phyloP scores from a whole-genome alignment of 768 basidiomycete species.

The Jaapia argillacea region DNA sequence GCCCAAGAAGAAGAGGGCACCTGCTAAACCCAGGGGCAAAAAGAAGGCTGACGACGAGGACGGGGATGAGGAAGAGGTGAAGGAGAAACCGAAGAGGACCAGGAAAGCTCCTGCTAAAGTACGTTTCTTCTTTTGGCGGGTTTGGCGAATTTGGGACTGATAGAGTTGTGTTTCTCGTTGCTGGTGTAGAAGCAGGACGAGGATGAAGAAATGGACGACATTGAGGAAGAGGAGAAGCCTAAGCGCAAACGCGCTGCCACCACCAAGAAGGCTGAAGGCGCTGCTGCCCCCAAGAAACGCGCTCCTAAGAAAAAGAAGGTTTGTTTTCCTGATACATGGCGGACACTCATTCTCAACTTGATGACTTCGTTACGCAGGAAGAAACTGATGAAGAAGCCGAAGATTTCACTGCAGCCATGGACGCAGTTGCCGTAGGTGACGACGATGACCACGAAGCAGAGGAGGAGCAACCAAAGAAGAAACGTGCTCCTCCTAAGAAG shows the following conservation, averaged over 20 bases:
- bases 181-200: slow-evolving; percentile 8
- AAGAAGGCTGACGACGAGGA: slow-evolving; percentile 16
- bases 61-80: slow-evolving; percentile 19
- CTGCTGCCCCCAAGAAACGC: slow-evolving; percentile 10
- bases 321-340: not conserved
- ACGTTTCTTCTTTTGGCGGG: not conserved
- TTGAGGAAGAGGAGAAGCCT: slow-evolving; percentile 22
- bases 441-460: slow-evolving; percentile 18
- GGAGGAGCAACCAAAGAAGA: slow-evolving; percentile 39
- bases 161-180: slow-evolving; percentile 3
- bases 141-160: not conserved
- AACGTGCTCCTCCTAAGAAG: slow-evolving; percentile 28
- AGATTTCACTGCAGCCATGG: not conserved
- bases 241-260: slow-evolving; percentile 17
- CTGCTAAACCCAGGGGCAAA: slow-evolving; percentile 18
- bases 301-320: slow-evolving; percentile 9
- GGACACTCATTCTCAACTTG: not conserved
- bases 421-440: not conserved
- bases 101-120: slow-evolving; percentile 7
- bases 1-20: slow-evolving; percentile 16
- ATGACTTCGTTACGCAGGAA: slow-evolving; percentile 8
- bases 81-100: slow-evolving; percentile 18
- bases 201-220: slow-evolving; percentile 16
- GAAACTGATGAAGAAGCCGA: not conserved
- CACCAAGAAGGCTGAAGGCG: slow-evolving; percentile 5